Evolutionary conservation across 176 grass and related monocot genomes (phyloP).

Genomic region (Miscanthus lutarioriparius): DNA sequence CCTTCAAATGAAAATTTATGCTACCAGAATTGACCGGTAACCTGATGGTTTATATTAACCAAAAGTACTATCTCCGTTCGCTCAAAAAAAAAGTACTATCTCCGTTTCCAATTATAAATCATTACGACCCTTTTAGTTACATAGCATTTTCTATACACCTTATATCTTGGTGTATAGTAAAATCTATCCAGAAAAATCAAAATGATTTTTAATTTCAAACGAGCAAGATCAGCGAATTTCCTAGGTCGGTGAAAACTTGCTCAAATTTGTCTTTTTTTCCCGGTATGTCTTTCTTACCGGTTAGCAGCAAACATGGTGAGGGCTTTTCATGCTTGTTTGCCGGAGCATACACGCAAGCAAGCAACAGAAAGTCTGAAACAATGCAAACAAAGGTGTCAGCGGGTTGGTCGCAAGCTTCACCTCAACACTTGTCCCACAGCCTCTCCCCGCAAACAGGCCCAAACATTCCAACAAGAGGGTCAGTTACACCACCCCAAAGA

Average conservation of each 20-base stretch:
- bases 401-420: neutral
- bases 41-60: too few species aligned
- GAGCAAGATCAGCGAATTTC: neutral
- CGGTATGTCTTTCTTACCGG: neutral
- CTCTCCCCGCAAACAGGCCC: constrained; percentile 15
- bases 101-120: too few species aligned
- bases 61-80: too few species aligned
- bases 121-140: too few species aligned
- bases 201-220: too few species aligned
- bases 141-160: too few species aligned
- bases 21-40: neutral
- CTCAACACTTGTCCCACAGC: neutral
- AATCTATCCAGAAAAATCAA: too few species aligned
- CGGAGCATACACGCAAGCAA: neutral
- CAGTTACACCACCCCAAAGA: constrained; percentile 15
- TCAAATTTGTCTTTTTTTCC: neutral
- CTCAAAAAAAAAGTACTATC: too few species aligned
- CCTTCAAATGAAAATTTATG: neutral
- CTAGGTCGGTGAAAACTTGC: neutral
- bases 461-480: neutral
- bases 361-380: neutral
- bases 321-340: neutral
- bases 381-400: neutral
- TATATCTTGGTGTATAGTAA: too few species aligned
- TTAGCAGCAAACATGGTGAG: neutral